Evolutionary conservation across 257 asterid genomes (phyloP).

Genomic region (Gentiana straminea): DNA sequence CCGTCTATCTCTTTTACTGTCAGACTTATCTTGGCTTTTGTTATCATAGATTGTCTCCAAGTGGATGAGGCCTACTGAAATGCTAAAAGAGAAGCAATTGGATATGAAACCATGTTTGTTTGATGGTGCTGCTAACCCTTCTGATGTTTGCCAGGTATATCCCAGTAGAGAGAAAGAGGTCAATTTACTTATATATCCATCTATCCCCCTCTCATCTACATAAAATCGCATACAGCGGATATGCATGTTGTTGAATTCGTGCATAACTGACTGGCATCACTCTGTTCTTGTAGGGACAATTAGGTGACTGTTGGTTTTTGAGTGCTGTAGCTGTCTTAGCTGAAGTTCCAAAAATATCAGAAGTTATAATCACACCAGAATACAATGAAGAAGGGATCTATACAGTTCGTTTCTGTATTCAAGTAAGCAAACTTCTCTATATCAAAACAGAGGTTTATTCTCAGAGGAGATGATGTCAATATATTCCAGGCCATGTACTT

Average conservation of each 20-base stretch:
- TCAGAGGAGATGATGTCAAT: no score
- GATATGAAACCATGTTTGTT: conserved; percentile 74
- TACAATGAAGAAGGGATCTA: conserved; percentile 91
- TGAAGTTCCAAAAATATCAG: conserved; percentile 86
- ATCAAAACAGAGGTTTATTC: no score
- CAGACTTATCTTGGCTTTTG: conserved; percentile 8
- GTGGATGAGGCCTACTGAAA: conserved; percentile 92
- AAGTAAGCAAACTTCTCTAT: conserved; percentile 29
- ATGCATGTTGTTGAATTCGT: background rate
- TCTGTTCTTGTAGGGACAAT: conserved; percentile 55
- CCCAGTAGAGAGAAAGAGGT: conserved; percentile 6
- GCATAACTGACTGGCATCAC: background rate
- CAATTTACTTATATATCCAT: background rate
- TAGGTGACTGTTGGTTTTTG: conserved; percentile 99
- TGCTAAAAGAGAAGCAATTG: conserved; percentile 65
- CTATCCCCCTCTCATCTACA: background rate
- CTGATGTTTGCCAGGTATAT: conserved; percentile 98
- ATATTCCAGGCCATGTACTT: no score
- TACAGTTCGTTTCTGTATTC: conserved; percentile 97
- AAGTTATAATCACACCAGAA: conserved; percentile 90
- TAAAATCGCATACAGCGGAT: no score
- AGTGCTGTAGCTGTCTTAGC: conserved; percentile 98
- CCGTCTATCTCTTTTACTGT: no score
- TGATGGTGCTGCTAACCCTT: conserved; percentile 80
- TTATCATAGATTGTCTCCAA: conserved; percentile 63